These are phyloP conservation scores for Hyphodiscus sp. DNA, from an alignment of 2,329 filamentous ascomycete species.

Conservation along the genomic window DNA sequence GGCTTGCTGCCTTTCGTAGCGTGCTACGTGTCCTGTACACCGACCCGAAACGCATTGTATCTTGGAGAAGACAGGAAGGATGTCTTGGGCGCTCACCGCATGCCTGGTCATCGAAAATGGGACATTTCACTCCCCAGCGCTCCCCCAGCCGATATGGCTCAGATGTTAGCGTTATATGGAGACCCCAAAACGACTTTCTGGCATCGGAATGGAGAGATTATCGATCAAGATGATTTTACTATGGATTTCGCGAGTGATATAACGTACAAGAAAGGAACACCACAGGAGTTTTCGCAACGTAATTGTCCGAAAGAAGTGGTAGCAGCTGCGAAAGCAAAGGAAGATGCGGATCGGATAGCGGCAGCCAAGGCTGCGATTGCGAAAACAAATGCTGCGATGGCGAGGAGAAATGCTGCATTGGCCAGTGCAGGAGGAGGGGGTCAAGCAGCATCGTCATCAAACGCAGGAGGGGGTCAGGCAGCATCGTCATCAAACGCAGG, in stretches of 20 bases:
- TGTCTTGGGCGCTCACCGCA: conserved; percentile 35
- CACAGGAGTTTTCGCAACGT: not conserved
- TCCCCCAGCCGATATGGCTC: not conserved
- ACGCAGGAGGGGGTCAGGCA: no score
- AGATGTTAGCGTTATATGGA: conserved; percentile 3
- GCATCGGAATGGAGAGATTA: conserved; percentile 8
- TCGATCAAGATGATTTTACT: conserved; percentile 10
- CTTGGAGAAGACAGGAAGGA: conserved; percentile 39
- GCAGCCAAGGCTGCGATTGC: not conserved
- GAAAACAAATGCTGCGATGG: not conserved
- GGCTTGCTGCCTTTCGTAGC: conserved; percentile 38
- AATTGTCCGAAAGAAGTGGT: conserved; percentile 2
- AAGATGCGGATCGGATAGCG: not conserved
- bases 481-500: no score
- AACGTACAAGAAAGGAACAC: not conserved
- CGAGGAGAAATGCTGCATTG: no score
- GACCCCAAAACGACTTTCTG: conserved; percentile 13
- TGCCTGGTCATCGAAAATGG: conserved; percentile 33
- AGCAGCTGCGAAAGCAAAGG: not conserved
- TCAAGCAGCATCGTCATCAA: no score
- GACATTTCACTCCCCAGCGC: conserved; percentile 3
- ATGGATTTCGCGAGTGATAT: conserved; percentile 1
- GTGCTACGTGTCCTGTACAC: conserved; percentile 37
- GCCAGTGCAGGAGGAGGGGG: no score
- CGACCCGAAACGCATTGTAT: conserved; percentile 32